Evolutionary conservation across 2,329 filamentous ascomycete genomes (phyloP).

Genomic region (Gyromitra esculenta): DNA sequence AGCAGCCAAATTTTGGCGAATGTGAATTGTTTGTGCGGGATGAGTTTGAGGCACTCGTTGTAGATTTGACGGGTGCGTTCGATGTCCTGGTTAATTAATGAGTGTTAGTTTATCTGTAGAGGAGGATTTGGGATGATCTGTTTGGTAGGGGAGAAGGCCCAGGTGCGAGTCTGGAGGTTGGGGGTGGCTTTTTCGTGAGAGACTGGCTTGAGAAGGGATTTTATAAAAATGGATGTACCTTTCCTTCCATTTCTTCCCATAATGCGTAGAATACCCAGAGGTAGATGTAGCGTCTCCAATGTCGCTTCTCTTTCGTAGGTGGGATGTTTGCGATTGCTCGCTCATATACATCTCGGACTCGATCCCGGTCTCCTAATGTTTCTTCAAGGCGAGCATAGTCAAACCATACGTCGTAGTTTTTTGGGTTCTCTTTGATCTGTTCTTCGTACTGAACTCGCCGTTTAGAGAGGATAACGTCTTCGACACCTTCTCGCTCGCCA

Average conservation of each 20-base stretch:
- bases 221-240: constrained; percentile 59
- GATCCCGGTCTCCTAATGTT: constrained; percentile 79
- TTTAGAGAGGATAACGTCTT: constrained; percentile 95
- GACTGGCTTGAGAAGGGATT: not conserved
- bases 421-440: constrained; percentile 89
- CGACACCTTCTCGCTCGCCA: constrained; percentile 89
- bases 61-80: constrained; percentile 89
- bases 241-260: constrained; percentile 89
- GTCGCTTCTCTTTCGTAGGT: constrained; percentile 93
- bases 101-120: constrained; percentile 38
- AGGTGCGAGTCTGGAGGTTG: not conserved
- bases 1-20: constrained; percentile 97
- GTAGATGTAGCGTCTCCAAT: constrained; percentile 97
- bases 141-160: not conserved
- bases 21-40: constrained; percentile 96
- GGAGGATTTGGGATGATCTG: not conserved
- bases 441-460: constrained; percentile 93
- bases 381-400: constrained; percentile 94
- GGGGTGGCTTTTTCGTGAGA: constrained; percentile 13
- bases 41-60: constrained; percentile 82
- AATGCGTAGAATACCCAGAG: constrained; percentile 97
- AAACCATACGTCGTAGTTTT: constrained; percentile 98
- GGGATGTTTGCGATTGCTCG: constrained; percentile 94
- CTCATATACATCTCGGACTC: constrained; percentile 92
- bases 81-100: constrained; percentile 65